Evolutionary conservation across 179 eudicot species (phyloP).

Genomic region (Silene coronaria): DNA sequence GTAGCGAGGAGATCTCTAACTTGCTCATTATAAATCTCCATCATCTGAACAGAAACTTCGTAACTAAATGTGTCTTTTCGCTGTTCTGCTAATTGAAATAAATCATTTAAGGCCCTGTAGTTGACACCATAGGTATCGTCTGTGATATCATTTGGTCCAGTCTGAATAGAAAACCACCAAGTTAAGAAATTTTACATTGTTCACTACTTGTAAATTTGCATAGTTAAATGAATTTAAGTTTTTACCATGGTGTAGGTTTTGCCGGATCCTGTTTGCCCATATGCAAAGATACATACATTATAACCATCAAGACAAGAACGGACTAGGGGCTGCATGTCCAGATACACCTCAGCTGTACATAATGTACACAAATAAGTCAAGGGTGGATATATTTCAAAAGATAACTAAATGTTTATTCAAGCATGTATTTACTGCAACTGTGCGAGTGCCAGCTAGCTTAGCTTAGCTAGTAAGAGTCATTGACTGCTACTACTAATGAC

Average conservation of each 20-base stretch:
- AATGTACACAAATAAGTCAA: neutral
- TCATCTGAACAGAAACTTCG: slow-evolving; percentile 96
- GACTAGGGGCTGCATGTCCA: slow-evolving; percentile 59
- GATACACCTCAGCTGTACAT: slow-evolving; percentile 50
- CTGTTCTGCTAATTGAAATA: slow-evolving; percentile 68
- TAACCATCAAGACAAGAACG: slow-evolving; percentile 67
- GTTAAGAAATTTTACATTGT: neutral
- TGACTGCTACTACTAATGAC: no score
- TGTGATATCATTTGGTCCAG: slow-evolving; percentile 74
- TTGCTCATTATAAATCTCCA: slow-evolving; percentile 96
- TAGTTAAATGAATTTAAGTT: neutral
- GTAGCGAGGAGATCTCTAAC: slow-evolving; percentile 86
- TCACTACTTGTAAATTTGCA: neutral
- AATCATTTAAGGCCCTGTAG: slow-evolving; percentile 80
- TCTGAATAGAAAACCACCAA: slow-evolving; percentile 31
- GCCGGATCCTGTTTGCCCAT: slow-evolving; percentile 70
- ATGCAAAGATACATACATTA: slow-evolving; percentile 67
- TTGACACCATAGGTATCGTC: slow-evolving; percentile 82
- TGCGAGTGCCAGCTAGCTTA: neutral
- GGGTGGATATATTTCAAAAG: neutral
- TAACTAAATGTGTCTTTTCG: slow-evolving; percentile 65
- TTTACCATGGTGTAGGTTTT: slow-evolving; percentile 68
- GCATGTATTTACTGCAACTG: neutral
- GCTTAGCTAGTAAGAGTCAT: neutral
- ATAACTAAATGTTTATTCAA: neutral